Conservation (phyloP, 1,284 basidiomycete species). For the Malassezia sp. region DNA sequence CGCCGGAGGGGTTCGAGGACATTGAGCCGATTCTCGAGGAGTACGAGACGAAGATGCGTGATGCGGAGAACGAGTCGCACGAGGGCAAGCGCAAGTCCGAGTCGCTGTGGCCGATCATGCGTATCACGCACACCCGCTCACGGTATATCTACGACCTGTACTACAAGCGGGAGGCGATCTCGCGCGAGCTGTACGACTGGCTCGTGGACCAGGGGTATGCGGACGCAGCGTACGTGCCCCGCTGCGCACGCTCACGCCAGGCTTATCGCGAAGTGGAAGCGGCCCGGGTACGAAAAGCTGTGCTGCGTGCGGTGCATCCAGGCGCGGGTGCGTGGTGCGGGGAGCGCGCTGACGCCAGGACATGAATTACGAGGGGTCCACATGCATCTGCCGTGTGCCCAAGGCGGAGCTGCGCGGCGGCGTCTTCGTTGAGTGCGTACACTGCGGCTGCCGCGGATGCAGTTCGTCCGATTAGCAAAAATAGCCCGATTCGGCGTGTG, state of each 20-base stretch:
- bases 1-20: constrained; percentile 94
- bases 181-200: constrained; percentile 92
- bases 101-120: constrained; percentile 97
- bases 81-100: constrained; percentile 96
- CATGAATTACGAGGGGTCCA: constrained; percentile 99
- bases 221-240: constrained; percentile 70
- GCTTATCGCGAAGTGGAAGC: constrained; percentile 98
- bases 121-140: constrained; percentile 76
- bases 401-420: constrained; percentile 82
- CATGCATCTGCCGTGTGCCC: constrained; percentile 93
- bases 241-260: constrained; percentile 50
- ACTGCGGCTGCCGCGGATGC: constrained; percentile 56
- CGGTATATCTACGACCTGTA: constrained; percentile 96
- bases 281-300: constrained; percentile 92
- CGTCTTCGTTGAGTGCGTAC: constrained; percentile 89
- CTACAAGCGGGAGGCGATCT: constrained; percentile 94
- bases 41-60: constrained; percentile 44
- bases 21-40: constrained; percentile 55
- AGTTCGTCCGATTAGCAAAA: constrained; percentile 27
- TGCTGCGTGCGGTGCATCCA: constrained; percentile 97
- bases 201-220: constrained; percentile 92
- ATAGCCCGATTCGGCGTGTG: neutral
- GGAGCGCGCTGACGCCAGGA: constrained; percentile 53
- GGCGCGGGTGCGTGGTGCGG: constrained; percentile 57
- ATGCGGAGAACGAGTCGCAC: constrained; percentile 77